Base-by-base conservation (phyloP, 495 filamentous ascomycete genomes). In the Platismatia glauca region DNA sequence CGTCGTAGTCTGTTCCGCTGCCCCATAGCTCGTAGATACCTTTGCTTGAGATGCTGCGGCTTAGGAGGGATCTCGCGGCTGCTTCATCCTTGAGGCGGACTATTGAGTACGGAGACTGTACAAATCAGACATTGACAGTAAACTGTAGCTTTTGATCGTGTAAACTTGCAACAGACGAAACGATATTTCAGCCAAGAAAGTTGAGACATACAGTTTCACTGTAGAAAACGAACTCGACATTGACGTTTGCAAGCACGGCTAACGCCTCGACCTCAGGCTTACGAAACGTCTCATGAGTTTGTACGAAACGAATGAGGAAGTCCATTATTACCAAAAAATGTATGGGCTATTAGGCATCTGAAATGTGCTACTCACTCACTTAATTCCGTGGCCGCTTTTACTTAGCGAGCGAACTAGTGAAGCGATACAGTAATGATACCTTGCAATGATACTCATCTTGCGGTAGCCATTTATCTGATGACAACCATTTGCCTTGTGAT, bases 21-120 rank as follows among this genome's bases (percentile, higher is more conserved):
- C 88, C 92, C 94, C 94, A 97, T 65, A 96, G 82, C 71, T 95
- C 91, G 74, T 89, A 87, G 70, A 97, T 86, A 22, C 82, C 84
- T 74, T 88, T 88, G 62, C 82, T 81, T 43, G 97, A 83, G 66
- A 97, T 88, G 55, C 85, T 89, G 62, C 94, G 88, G 52, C 75
- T 72, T 46, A 95, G 79, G 13, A 97, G 77, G 13, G 76, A 72
- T 15, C 75, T 73, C 18, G 92, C 92, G 50, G 83, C 82, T 55
- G 77, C 76, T 67, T 83, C 81, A 61, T 89, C 82, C 46, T 79
- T 75, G 24, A 97, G 77, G 48, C 77, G 78, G 63, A 96, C 77
- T 69, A 95, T 77, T 71, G 89, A 93, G 74, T 91, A 95, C 29
- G 94, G 95, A 46, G 89, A 91, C 94, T 96, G 57, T 12, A 43